A percentile compares a stretch with the other conserved stretches of the same genome.
These are phyloP conservation scores for Balansia obtecta DNA, from an alignment of 2,329 filamentous ascomycete species.

Conservation along the genomic window DNA sequence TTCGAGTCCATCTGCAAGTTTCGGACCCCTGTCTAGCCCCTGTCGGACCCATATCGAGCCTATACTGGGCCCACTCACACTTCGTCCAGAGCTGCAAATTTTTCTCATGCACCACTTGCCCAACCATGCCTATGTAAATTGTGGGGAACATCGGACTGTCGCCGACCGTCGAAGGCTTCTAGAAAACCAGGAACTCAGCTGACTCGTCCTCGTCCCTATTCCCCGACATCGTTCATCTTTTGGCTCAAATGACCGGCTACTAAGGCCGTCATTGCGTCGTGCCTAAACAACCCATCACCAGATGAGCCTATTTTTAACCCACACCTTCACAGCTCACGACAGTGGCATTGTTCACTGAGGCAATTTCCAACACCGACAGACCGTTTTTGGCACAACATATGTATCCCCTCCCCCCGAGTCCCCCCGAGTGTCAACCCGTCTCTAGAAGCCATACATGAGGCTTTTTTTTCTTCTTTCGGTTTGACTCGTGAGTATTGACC, in stretches of 20 bases:
- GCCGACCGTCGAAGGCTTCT: conserved; percentile 1
- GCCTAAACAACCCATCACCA: not conserved
- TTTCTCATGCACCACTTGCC: not conserved
- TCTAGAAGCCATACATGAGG: too few relatives aligned
- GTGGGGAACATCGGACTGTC: not conserved
- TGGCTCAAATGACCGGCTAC: too few relatives aligned
- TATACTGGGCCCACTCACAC: conserved; percentile 1
- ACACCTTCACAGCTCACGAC: not conserved
- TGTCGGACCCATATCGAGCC: not conserved
- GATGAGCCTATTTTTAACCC: not conserved
- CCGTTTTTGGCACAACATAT: not conserved
- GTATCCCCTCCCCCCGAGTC: too few relatives aligned
- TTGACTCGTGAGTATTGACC: too few relatives aligned
- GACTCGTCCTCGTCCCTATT: too few relatives aligned
- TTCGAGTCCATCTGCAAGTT: not conserved
- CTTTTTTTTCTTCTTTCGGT: too few relatives aligned
- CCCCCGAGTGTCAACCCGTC: too few relatives aligned
- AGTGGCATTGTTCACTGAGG: not conserved
- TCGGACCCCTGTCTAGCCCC: not conserved
- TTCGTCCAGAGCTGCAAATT: not conserved
- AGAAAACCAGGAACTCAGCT: not conserved
- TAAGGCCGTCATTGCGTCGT: not conserved
- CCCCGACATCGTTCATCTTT: too few relatives aligned
- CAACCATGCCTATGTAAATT: not conserved
- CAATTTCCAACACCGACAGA: not conserved